Base-by-base conservation (phyloP, 495 filamentous ascomycete genomes). In the Lepraria neglecta region DNA sequence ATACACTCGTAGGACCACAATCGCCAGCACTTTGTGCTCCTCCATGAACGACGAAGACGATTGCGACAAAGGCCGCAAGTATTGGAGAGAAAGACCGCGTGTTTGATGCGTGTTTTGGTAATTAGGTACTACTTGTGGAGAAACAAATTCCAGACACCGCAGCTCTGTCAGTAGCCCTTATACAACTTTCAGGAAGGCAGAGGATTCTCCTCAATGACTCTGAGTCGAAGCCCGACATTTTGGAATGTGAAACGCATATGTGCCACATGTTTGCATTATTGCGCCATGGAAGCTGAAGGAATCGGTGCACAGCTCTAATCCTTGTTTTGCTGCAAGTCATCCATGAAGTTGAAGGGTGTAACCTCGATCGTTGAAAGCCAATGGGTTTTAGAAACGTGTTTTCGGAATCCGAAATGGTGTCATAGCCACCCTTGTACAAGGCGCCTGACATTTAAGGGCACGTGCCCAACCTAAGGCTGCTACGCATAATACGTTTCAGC, bases 1-100 rank as follows among this genome's bases (percentile, higher is more conserved):
- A 35, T n/a, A 58, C 44, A 15, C 56, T 58, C 30, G 42, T 58
- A 11, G 56, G 35, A 28, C 56, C 56, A 48, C 56, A 58, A 28
- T n/a, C 38, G 42, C 42, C 56, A 58, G 40, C 56, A 48, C 56
- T 48, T 58, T n/a, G 56, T 11, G 56, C 42, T 15, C 12, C 0
- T 6, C 53, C 53, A 5, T 9, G 35, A 56, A 42, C 31, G 4
- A 56, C 17, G 19, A 15, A 42, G 24, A 56, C 0, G 31, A 7
- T 56, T 24, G 24, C 24, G 24, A 2, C 24, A 24, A 24, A 24
- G 24, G 24, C 24, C 24, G 24, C 24, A 24, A 24, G 24, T 24
- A 24, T 24, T 24, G 24, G 24, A 24, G 24, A 24, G 24, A 24
- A 24, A 24, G 24, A 24, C 24, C 24, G 24, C 24, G 2, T 24